Evolutionary conservation across 495 filamentous ascomycete genomes (phyloP).

Genomic region (Polyplosphaeria fusca): DNA sequence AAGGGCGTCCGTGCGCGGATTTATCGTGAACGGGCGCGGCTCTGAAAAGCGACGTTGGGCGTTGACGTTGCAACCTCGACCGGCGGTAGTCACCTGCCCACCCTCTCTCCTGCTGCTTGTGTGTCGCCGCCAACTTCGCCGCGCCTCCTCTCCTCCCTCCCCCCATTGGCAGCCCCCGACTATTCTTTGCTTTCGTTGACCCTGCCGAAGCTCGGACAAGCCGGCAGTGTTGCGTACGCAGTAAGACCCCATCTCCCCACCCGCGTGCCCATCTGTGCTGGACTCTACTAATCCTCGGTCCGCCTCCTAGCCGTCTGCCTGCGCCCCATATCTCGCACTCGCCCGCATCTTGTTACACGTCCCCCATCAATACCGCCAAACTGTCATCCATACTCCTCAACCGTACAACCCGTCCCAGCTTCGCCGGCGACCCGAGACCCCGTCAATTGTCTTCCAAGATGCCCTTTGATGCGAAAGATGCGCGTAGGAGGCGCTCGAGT

Average conservation of each 20-base stretch:
- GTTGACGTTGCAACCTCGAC: slow-evolving; percentile 12
- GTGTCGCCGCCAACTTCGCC: background rate
- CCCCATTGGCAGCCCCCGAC: slow-evolving; percentile 5
- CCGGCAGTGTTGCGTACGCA: slow-evolving; percentile 20
- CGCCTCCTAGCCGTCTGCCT: background rate
- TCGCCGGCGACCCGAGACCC: slow-evolving; percentile 70
- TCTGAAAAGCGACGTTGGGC: background rate
- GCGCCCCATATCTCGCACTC: background rate
- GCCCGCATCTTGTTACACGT: background rate
- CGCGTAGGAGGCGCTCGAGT: slow-evolving; percentile 83
- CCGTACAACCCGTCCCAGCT: slow-evolving; percentile 65
- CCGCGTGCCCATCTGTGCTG: background rate
- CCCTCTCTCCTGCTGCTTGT: background rate
- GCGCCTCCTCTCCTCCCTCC: background rate
- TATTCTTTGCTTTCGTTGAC: slow-evolving; percentile 19
- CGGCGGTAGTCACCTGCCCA: background rate
- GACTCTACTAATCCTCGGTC: slow-evolving; percentile 1
- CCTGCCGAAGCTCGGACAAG: slow-evolving; percentile 21
- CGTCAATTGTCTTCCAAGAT: slow-evolving; percentile 54
- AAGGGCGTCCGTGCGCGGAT: background rate
- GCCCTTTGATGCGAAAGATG: slow-evolving; percentile 56
- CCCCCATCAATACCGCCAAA: slow-evolving; percentile 66
- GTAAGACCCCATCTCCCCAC: slow-evolving; percentile 17
- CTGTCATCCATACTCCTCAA: slow-evolving; percentile 77
- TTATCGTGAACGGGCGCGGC: background rate